Base-by-base conservation (phyloP, 768 basidiomycete genomes). In the Hysterangium stoloniferum region DNA sequence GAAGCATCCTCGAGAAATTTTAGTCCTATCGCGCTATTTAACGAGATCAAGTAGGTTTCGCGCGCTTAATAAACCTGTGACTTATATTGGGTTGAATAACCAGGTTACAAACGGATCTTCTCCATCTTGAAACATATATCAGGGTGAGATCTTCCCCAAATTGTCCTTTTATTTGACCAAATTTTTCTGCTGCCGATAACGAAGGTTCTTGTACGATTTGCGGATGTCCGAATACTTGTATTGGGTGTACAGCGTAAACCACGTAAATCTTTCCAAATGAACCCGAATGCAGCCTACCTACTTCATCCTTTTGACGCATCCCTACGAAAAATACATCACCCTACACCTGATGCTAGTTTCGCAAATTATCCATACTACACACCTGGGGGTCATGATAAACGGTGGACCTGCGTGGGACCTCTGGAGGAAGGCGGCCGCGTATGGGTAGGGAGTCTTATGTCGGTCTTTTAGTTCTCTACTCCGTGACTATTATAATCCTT, bases 371-470 rank as follows among this genome's bases (percentile, higher is more conserved):
- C 87, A 11, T 80, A 82, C 58, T 79, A 76, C 59, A 86, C 87
- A 9, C 74, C 79, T 1, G 82, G 85, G 1, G 85, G 80, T 9
- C 71, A 70, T 25, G 86, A 88, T 63, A 71, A 71, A 54, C 75
- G 84, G 22, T 84, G 86, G 84, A 50, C 74, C 20, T 66, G 67
- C 9, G 74, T 72, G 19, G 73, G 70, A 48, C 38, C 35, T 12
- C 64, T 73, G 11, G 75, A 79, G 57, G 77, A 78, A 62, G 74
- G 75, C 33, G 81, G 79, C n/a, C 61, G 74, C 50, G 73, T 80
- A 41, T 88, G 86, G 86, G 78, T 86, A 8, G 86, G 86, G 25
- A 70, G 77, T 19, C 59, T 88, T 56, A 78, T 89, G 86, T 84
- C 52, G 54, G 75, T 52, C 41, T 34, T 43, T 44, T 19, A 11